Conservation (phyloP, 192 early-diverging fungal genomes). For the Chytriomyces sp. region DNA sequence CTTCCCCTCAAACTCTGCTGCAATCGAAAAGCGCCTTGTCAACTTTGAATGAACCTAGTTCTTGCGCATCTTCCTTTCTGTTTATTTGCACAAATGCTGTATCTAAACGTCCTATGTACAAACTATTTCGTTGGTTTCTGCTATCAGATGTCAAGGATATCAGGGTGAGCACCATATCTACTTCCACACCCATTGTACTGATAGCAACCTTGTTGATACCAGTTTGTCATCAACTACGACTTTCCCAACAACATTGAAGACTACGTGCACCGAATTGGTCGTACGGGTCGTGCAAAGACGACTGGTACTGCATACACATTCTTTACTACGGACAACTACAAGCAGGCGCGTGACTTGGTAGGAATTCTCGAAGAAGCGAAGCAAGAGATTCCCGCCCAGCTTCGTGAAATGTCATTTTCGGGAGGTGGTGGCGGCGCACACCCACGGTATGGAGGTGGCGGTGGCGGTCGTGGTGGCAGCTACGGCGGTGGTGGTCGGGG, state of each 20-base stretch:
- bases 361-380: slow-evolving; percentile 64
- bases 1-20: not conserved
- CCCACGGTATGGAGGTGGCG: slow-evolving; percentile 39
- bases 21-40: not conserved
- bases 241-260: slow-evolving; percentile 96
- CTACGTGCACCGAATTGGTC: slow-evolving; percentile 84
- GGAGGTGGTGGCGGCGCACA: slow-evolving; percentile 53
- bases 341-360: slow-evolving; percentile 55
- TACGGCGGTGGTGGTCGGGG: slow-evolving; percentile 57
- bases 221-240: slow-evolving; percentile 90
- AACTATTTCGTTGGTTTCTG: not conserved
- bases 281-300: slow-evolving; percentile 63
- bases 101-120: no score
- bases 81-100: no score
- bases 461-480: slow-evolving; percentile 57
- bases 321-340: slow-evolving; percentile 63
- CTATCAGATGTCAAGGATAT: slow-evolving; percentile 53
- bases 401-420: slow-evolving; percentile 50
- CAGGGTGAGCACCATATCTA: slow-evolving; percentile 33
- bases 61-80: not conserved
- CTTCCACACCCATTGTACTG: slow-evolving; percentile 35
- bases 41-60: slow-evolving; percentile 24
- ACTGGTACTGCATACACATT: slow-evolving; percentile 65
- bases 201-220: slow-evolving; percentile 2
- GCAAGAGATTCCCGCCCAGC: slow-evolving; percentile 57